These are phyloP conservation scores for Tolypocladium paradoxum DNA, from an alignment of 2,329 filamentous ascomycete genomes.

Conservation along the genomic window DNA sequence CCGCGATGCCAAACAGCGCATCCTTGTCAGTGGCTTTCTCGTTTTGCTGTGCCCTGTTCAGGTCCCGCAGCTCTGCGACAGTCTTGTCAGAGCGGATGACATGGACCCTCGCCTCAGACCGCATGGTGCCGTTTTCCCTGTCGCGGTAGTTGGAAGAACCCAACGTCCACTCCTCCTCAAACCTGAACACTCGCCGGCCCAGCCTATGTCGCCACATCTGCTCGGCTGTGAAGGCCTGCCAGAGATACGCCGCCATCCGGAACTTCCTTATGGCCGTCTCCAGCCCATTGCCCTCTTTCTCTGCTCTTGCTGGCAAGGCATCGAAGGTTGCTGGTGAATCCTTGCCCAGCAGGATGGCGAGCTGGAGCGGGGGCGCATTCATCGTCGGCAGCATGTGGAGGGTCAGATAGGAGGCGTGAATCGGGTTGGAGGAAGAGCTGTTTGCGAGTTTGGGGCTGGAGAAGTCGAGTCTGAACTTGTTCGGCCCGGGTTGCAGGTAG, in stretches of 20 bases:
- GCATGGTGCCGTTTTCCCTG: slow-evolving; percentile 57
- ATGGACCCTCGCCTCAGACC: slow-evolving; percentile 85
- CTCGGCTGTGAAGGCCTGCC: slow-evolving; percentile 94
- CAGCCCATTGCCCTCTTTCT: slow-evolving; percentile 72
- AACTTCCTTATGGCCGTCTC: slow-evolving; percentile 81
- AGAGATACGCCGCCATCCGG: slow-evolving; percentile 88
- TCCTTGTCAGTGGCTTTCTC: slow-evolving; percentile 56
- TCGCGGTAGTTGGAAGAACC: slow-evolving; percentile 73
- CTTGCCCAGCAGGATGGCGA: slow-evolving; percentile 78
- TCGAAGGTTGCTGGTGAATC: slow-evolving; percentile 85
- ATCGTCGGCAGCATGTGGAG: slow-evolving; percentile 78
- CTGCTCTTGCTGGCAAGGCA: slow-evolving; percentile 61
- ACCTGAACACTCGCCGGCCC: slow-evolving; percentile 74
- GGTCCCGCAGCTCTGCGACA: slow-evolving; percentile 68
- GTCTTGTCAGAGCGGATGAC: slow-evolving; percentile 76
- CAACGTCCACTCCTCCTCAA: slow-evolving; percentile 90
- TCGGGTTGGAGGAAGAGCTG: slow-evolving; percentile 52
- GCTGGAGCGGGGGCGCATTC: slow-evolving; percentile 71
- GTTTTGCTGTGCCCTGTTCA: slow-evolving; percentile 72
- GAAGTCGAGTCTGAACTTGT: slow-evolving; percentile 82
- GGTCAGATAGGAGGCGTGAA: slow-evolving; percentile 70
- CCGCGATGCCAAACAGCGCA: slow-evolving; percentile 66
- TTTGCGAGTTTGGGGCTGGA: slow-evolving; percentile 69
- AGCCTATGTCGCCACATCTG: slow-evolving; percentile 89
- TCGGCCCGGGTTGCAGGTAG: slow-evolving; percentile 84